A percentile compares a stretch with the other conserved stretches of the same genome.
Conservation (phyloP, 352 stramenopile species). For the Phytopythium mirpurense region DNA sequence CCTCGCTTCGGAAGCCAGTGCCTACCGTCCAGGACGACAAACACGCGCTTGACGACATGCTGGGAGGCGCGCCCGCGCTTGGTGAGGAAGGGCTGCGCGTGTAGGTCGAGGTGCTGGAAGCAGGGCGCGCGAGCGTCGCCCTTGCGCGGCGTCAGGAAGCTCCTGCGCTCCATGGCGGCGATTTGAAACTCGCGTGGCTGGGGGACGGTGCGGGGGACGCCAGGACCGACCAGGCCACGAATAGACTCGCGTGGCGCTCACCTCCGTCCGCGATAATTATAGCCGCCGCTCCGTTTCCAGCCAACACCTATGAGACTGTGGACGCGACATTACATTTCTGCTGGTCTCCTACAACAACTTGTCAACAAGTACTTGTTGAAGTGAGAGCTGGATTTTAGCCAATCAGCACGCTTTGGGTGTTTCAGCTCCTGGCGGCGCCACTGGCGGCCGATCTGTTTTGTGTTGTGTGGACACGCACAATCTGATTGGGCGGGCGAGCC, state of each 20-base stretch:
- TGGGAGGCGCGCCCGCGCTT: slow-evolving; percentile 65
- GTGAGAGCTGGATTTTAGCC: too few species aligned
- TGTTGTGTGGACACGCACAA: too few species aligned
- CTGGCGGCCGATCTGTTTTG: too few species aligned
- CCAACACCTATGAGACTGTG: background rate
- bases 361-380: too few species aligned
- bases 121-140: slow-evolving; percentile 11
- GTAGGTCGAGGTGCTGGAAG: slow-evolving; percentile 63
- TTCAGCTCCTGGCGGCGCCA: too few species aligned
- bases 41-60: slow-evolving; percentile 66
- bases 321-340: too few species aligned
- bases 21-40: slow-evolving; percentile 68
- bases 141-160: slow-evolving; percentile 4
- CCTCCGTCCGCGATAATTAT: background rate
- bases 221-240: background rate
- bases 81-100: slow-evolving; percentile 59
- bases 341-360: too few species aligned
- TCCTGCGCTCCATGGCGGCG: slow-evolving; percentile 4
- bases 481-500: too few species aligned
- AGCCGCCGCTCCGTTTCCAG: background rate
- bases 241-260: background rate
- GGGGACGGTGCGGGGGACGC: background rate
- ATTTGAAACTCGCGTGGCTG: background rate
- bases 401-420: too few species aligned
- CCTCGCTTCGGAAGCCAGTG: too few species aligned